Evolutionary conservation across 768 basidiomycete genomes (phyloP).

Genomic region (Russula olivacea): DNA sequence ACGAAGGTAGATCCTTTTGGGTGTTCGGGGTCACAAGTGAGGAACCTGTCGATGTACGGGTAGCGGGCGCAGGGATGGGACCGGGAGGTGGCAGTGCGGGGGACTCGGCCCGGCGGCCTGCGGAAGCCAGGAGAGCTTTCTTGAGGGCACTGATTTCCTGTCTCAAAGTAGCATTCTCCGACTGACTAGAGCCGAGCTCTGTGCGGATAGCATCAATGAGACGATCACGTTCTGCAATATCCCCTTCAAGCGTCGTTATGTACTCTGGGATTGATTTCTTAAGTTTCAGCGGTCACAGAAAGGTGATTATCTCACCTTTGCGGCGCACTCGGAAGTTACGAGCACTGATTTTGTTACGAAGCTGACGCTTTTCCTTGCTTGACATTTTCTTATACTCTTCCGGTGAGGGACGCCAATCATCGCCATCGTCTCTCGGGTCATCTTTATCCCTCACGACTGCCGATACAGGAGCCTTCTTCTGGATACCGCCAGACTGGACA

Average conservation of each 20-base stretch:
- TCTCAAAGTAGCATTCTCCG: slow-evolving; percentile 77
- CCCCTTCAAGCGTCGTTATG: slow-evolving; percentile 89
- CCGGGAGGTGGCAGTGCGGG: slow-evolving; percentile 44
- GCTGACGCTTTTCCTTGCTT: slow-evolving; percentile 92
- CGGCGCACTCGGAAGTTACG: slow-evolving; percentile 91
- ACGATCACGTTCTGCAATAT: slow-evolving; percentile 87
- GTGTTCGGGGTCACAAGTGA: slow-evolving; percentile 58
- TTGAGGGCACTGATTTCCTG: slow-evolving; percentile 73
- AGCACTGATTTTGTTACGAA: slow-evolving; percentile 95
- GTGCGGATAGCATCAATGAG: slow-evolving; percentile 83
- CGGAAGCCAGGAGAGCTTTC: slow-evolving; percentile 64
- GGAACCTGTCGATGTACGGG: slow-evolving; percentile 23
- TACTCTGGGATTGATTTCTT: slow-evolving; percentile 54
- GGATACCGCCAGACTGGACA: slow-evolving; percentile 66
- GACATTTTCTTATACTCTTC: slow-evolving; percentile 96
- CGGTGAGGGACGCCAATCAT: slow-evolving; percentile 81
- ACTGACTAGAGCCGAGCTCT: slow-evolving; percentile 72
- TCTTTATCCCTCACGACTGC: slow-evolving; percentile 38
- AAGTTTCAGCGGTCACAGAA: not conserved
- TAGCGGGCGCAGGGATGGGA: slow-evolving; percentile 32
- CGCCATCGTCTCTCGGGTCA: slow-evolving; percentile 51
- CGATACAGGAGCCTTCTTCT: slow-evolving; percentile 45
- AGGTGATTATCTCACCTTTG: slow-evolving; percentile 55
- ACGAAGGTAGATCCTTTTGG: slow-evolving; percentile 69
- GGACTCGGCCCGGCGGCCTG: slow-evolving; percentile 40